Conservation (phyloP, 1,284 basidiomycete species). For the Grifola frondosa region DNA sequence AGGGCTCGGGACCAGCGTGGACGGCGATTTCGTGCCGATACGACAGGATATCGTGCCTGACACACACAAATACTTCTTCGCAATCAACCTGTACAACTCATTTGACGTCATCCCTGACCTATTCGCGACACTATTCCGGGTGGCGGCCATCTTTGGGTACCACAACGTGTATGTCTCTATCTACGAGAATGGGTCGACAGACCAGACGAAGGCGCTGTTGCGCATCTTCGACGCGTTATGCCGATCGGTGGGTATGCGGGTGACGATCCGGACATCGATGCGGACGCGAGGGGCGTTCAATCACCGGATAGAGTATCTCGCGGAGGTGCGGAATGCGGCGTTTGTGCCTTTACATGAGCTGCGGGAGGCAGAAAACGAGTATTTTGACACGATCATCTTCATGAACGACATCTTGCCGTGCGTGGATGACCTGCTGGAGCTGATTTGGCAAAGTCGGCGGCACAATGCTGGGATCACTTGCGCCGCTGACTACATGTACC, state of each 20-base stretch:
- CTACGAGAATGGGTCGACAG: slow-evolving; percentile 95
- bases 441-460: slow-evolving; percentile 88
- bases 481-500: slow-evolving; percentile 97
- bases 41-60: slow-evolving; percentile 45
- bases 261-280: slow-evolving; percentile 88
- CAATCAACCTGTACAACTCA: slow-evolving; percentile 97
- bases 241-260: slow-evolving; percentile 82
- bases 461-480: slow-evolving; percentile 97
- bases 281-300: slow-evolving; percentile 94
- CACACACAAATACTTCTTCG: slow-evolving; percentile 96
- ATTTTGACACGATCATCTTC: slow-evolving; percentile 93
- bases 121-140: slow-evolving; percentile 92
- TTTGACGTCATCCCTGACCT: slow-evolving; percentile 97
- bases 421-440: slow-evolving; percentile 91
- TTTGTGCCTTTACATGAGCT: slow-evolving; percentile 92
- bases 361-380: slow-evolving; percentile 84
- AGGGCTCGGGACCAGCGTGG: slow-evolving; percentile 44
- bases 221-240: slow-evolving; percentile 91
- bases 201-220: slow-evolving; percentile 94
- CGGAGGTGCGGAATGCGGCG: slow-evolving; percentile 93
- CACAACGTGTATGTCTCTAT: slow-evolving; percentile 97
- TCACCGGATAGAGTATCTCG: slow-evolving; percentile 97
- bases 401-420: slow-evolving; percentile 98
- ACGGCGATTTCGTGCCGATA: slow-evolving; percentile 43
- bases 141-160: slow-evolving; percentile 86